A percentile compares a stretch with the other conserved stretches of the same genome.
phyloP scores from a whole-genome alignment of 768 basidiomycete species.

The Mycena pura region DNA sequence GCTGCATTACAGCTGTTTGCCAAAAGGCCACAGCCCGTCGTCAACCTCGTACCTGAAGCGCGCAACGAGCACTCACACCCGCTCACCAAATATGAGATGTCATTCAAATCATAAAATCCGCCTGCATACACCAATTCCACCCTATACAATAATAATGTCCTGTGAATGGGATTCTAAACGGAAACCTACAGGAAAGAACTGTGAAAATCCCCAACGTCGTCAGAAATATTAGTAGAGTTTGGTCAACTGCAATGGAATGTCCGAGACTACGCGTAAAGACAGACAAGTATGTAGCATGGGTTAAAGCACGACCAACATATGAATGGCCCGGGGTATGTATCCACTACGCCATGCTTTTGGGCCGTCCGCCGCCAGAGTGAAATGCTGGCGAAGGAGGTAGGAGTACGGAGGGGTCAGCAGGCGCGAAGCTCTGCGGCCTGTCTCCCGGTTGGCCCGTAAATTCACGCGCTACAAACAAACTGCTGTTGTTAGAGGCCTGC shows the following conservation, averaged over 20 bases:
- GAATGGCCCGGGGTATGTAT: neutral
- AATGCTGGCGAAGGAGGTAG: conserved; percentile 21
- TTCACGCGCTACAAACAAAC: conserved; percentile 23
- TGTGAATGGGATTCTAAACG: too few species aligned
- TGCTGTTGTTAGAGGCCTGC: conserved; percentile 19
- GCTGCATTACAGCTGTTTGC: conserved; percentile 13
- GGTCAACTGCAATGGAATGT: too few species aligned
- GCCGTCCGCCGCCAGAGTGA: conserved; percentile 24
- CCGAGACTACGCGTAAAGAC: too few species aligned
- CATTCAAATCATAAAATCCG: neutral
- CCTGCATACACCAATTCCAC: too few species aligned
- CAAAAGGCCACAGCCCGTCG: conserved; percentile 8
- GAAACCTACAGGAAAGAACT: too few species aligned
- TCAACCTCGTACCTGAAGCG: conserved; percentile 12
- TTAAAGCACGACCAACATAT: neutral
- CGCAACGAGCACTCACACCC: conserved; percentile 1
- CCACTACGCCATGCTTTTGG: conserved; percentile 26
- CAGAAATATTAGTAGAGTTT: too few species aligned
- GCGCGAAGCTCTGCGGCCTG: conserved; percentile 45
- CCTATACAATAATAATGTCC: too few species aligned
- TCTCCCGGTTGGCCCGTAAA: conserved; percentile 32
- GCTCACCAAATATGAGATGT: conserved; percentile 18
- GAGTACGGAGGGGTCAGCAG: conserved; percentile 17
- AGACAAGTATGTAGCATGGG: neutral
- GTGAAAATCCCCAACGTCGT: too few species aligned